Evolutionary conservation across 106 monocot species (phyloP), one percentile per base, ranked within the genome.

Genomic region (Dioscorea dumetorum): DNA sequence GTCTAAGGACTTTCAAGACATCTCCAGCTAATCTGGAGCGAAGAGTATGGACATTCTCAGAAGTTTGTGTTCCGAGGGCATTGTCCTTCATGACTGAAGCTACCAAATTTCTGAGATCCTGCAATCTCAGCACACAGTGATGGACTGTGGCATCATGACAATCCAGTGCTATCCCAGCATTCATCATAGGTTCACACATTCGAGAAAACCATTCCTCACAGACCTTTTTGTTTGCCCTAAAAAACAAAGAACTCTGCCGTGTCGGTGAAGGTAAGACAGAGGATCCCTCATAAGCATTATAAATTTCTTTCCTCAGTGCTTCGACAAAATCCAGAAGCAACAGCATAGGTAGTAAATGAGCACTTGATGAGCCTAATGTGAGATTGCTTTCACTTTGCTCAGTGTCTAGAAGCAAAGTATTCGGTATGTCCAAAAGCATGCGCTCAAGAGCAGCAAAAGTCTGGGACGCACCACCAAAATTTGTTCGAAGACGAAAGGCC

Each of bases 191-290:
- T 22, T 93, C 99, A 64, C 81, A 93, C 33, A 99, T 92, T 73
- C 97, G 89, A 69, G 93, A 99, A 76, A 99, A 99, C 99, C 99
- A 99, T 71, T 99, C 99, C 60, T 93, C 99, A 63, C 99, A 99
- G 28, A 99, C 99, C 67, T 87, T 90, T 66, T 76, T 99, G 72
- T 99, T 99, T 76, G 99, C 85, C 71, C 81, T 76, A 68, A 99
- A 93, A 74, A 93, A 99, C 75, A 93, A 77, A 64, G 85, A 92
- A 74, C 92, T 93, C 62, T 83, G 85, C 13, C 83, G 69, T 68
- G 81, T 61, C 22, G 85, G 17, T 64, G 22, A 58, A 50, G 82
- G 77, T 67, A 99, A 74, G 68, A 93, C 49, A 57, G 72, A 85
- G 33, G 99, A 99, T 64, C 99, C 99, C 76, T 99, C 93, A 76